Percentiles rank a stretch among this genome's conserved stretches.
phyloP scores from a whole-genome alignment of 2,329 filamentous ascomycete genomes.

The Cucurbitaria berberidis region DNA sequence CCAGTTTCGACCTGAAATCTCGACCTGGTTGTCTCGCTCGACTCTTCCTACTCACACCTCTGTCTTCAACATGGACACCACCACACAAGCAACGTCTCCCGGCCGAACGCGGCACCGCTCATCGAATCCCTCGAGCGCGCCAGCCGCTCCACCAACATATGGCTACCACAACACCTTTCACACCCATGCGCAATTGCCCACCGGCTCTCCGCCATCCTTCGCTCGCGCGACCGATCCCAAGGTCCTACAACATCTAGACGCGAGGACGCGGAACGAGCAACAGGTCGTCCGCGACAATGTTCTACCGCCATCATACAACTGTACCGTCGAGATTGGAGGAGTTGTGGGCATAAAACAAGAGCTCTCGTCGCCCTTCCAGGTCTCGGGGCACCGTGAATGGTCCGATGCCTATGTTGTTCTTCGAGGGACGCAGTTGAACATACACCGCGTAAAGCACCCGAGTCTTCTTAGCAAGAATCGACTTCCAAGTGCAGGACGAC shows the following conservation, averaged over 20 bases:
- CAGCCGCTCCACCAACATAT: constrained; percentile 38
- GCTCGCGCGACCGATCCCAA: constrained; percentile 30
- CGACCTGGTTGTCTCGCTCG: no score
- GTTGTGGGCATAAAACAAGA: constrained; percentile 66
- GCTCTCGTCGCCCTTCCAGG: constrained; percentile 68
- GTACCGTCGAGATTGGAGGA: constrained; percentile 43
- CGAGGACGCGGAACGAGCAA: constrained; percentile 28
- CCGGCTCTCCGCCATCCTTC: constrained; percentile 42
- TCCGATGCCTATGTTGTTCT: constrained; percentile 67
- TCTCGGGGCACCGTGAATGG: constrained; percentile 69
- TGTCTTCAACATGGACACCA: constrained; percentile 9
- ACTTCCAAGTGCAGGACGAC: constrained; percentile 61
- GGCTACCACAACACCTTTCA: constrained; percentile 54
- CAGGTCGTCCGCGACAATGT: constrained; percentile 18
- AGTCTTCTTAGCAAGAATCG: constrained; percentile 52
- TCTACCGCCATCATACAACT: constrained; percentile 45
- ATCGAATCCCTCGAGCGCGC: constrained; percentile 20
- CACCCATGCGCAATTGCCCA: constrained; percentile 41
- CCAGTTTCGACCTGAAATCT: neutral
- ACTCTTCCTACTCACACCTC: neutral
- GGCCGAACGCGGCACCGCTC: constrained; percentile 22
- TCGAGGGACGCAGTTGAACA: constrained; percentile 70
- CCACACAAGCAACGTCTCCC: constrained; percentile 10
- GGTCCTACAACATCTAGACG: constrained; percentile 28
- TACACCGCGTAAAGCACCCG: constrained; percentile 68